Evolutionary conservation across 73 alveolate species (phyloP), one percentile per base, ranked within the genome.

Genomic region (Paramecium bursaria): DNA sequence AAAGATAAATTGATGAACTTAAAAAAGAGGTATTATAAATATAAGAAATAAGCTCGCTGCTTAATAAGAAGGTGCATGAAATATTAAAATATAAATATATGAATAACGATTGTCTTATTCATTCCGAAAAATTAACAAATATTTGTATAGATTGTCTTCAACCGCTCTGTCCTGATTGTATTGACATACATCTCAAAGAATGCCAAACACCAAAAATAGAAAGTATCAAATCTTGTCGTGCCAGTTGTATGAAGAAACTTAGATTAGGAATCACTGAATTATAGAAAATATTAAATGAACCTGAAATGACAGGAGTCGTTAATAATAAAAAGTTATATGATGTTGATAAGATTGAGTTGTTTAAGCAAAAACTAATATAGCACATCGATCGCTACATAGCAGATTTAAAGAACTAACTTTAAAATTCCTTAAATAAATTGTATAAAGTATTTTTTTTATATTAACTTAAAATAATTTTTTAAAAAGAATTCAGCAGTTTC

Each of bases 1-100:
- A 92, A 49, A 88, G 90, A 80, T 88, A 87, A 79, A 75, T 93
- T 21, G 96, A 91, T 74, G 97, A 95, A 21, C 89, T 95, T n/a
- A 93, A 91, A 61, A 90, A 86, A 52, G 96, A 94, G 51, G 91
- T 85, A 79, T 30, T 13, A n/a, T 23, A 57, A 21, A 4, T 10
- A n/a, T n/a, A n/a, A n/a, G n/a, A n/a, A n/a, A n/a, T n/a, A n/a
- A n/a, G n/a, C n/a, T n/a, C n/a, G n/a, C n/a, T n/a, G n/a, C n/a
- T n/a, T n/a, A n/a, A n/a, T n/a, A n/a, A n/a, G n/a, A n/a, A n/a
- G n/a, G n/a, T n/a, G n/a, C n/a, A n/a, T n/a, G n/a, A n/a, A n/a
- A n/a, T n/a, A n/a, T n/a, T n/a, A n/a, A n/a, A n/a, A n/a, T n/a
- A n/a, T n/a, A n/a, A n/a, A n/a, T n/a, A n/a, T n/a, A n/a, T n/a